Conservation (phyloP, 2,329 filamentous ascomycete species). For the Fusarium sp. region DNA sequence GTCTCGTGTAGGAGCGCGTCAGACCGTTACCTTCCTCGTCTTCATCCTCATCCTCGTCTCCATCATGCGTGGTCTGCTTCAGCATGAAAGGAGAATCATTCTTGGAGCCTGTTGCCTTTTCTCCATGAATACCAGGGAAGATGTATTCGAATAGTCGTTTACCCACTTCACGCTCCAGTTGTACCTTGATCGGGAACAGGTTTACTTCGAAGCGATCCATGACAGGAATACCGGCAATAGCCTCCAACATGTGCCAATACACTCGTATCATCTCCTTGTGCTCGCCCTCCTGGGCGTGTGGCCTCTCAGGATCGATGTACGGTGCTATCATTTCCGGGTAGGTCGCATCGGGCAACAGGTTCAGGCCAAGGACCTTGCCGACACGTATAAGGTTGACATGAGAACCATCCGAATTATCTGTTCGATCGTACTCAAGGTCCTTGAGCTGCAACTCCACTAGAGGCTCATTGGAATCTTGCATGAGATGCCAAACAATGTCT, state of each 20-base stretch:
- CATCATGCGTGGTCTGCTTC: slow-evolving; percentile 53
- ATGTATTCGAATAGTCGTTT: slow-evolving; percentile 97
- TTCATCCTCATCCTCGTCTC: slow-evolving; percentile 65
- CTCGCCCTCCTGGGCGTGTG: slow-evolving; percentile 55
- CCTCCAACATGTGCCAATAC: slow-evolving; percentile 98
- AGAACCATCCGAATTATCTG: slow-evolving; percentile 96
- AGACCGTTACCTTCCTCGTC: slow-evolving; percentile 56
- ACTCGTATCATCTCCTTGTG: slow-evolving; percentile 89
- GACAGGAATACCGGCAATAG: slow-evolving; percentile 96
- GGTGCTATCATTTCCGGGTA: slow-evolving; percentile 97
- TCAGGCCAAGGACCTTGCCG: slow-evolving; percentile 87
- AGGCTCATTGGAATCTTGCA: slow-evolving; percentile 87
- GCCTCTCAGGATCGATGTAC: slow-evolving; percentile 77
- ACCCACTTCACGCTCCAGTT: slow-evolving; percentile 91
- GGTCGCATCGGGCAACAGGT: slow-evolving; percentile 87
- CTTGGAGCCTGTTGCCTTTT: slow-evolving; percentile 59
- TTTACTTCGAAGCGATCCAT: slow-evolving; percentile 98
- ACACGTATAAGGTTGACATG: slow-evolving; percentile 94
- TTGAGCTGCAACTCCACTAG: slow-evolving; percentile 93
- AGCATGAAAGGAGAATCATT: slow-evolving; percentile 72
- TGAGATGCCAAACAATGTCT: slow-evolving; percentile 97
- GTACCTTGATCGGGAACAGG: slow-evolving; percentile 91
- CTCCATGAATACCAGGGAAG: slow-evolving; percentile 85
- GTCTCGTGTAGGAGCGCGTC: slow-evolving; percentile 59
- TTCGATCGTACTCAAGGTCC: slow-evolving; percentile 92